Base-by-base conservation (phyloP, 2,329 filamentous ascomycete species). In the Cladosporium cucumerinum region DNA sequence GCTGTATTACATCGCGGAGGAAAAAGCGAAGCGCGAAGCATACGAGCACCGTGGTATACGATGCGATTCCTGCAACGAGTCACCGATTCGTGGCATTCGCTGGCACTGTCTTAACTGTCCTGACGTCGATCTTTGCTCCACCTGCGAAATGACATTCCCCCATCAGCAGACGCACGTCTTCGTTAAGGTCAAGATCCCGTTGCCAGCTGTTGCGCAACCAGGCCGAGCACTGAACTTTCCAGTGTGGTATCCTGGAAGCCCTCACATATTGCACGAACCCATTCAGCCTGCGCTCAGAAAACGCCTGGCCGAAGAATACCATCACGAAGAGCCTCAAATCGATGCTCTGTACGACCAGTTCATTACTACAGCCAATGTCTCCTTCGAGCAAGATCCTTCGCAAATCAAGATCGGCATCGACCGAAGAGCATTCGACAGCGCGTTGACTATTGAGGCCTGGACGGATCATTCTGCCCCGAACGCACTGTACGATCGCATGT, bases 271-370 rank as follows among this genome's bases (percentile, higher is more conserved):
- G 71, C 82, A 86, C 21, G 84, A 86, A 23, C 87, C 82, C 52
- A 82, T 98, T n/a, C 86, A 88, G 0, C 84, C 87, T 28, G 76
- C 82, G 1, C 79, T 95, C 43, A 88, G 91, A 61, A 85, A 87
- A 61, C 88, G 87, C 66, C 82, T 88, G 14, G 74, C 76, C 12
- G 68, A 73, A 3, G 73, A 79, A 28, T 78, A 78, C 18, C 76
- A 74, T 11, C 96, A 77, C 71, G 93, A 97, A 73, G 86, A 90
- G 30, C 89, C 92, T 1, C 92, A 96, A 76, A 82, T 99, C 6
- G 94, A 98, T 78, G 94, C 93, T 7, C 86, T 96, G 49, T 98
- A 93, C 89, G 94, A 98, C 73, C 94, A 98, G 74, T 99, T 96
- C 85, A 93, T 91, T 5, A 97, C 93, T 75, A 89, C 97, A 78